These are phyloP conservation scores for Diplocarpon mali DNA, from an alignment of 2,329 filamentous ascomycete species.

Conservation along the genomic window DNA sequence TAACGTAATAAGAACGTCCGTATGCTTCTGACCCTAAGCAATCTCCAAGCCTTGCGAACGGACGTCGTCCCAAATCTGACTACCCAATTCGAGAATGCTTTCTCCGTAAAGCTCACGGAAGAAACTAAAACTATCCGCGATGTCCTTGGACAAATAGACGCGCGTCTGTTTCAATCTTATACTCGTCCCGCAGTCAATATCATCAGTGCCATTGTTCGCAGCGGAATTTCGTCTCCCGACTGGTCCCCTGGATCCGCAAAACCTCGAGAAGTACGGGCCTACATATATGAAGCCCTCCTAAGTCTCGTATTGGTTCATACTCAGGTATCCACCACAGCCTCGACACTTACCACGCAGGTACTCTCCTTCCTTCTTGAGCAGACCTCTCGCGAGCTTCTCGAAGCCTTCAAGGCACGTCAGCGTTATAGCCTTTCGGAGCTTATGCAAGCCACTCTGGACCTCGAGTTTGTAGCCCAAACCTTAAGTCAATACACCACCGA, in stretches of 20 bases:
- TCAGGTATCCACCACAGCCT: conserved; percentile 70
- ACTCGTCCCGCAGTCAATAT: conserved; percentile 63
- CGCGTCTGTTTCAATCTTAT: conserved; percentile 84
- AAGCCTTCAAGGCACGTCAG: conserved; percentile 57
- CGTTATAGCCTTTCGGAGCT: conserved; percentile 69
- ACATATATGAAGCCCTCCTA: conserved; percentile 81
- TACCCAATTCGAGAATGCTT: conserved; percentile 83
- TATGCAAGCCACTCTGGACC: conserved; percentile 95
- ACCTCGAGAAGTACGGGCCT: conserved; percentile 70
- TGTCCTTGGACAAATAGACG: conserved; percentile 81
- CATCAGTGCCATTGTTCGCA: conserved; percentile 58
- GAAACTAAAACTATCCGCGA: conserved; percentile 88
- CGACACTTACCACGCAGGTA: conserved; percentile 67
- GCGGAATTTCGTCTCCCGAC: conserved; percentile 57
- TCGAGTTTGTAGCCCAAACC: conserved; percentile 93
- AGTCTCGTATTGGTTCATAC: conserved; percentile 84
- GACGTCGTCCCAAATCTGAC: conserved; percentile 83
- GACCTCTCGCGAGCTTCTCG: conserved; percentile 67
- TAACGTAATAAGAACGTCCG: conserved; percentile 61
- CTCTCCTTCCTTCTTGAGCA: conserved; percentile 81
- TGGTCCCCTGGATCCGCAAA: conserved; percentile 56
- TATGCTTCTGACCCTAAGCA: conserved; percentile 87
- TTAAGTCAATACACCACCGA: conserved; percentile 83
- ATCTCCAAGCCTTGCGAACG: conserved; percentile 71
- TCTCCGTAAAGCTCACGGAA: conserved; percentile 87